Base-by-base conservation (phyloP, 2,329 filamentous ascomycete species). In the Colletotrichum echinochloae region DNA sequence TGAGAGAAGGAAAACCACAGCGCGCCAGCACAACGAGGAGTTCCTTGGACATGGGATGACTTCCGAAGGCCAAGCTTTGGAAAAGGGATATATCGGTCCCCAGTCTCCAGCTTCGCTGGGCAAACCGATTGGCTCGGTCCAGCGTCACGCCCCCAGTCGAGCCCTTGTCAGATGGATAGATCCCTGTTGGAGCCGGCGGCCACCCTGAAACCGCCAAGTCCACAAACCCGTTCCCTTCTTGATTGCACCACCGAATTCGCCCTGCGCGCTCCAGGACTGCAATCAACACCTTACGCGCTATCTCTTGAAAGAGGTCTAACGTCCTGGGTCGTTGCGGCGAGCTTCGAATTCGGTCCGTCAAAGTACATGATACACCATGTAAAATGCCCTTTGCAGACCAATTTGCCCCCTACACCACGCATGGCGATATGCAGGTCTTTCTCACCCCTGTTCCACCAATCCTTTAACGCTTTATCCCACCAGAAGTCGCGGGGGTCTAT, bases 121-220 rank as follows among this genome's bases (percentile, higher is more conserved):
- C 37, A 44, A 52, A 37, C 68, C 68, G 68, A 71, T 71, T 71
- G 68, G 68, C 18, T 54, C 11, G 39, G 26, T 2, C n/a, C 51
- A 52, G 64, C 64, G 30, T 60, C 37, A 52, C 16, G 18, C 3
- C 37, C 57, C 51, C 57, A 51, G 67, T 65, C 48, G 23, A 52
- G 23, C 1, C 52, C 63, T 44, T 30, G 52, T 65, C 61, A 23
- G 30, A 33, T 60, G 41, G 64, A 28, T 60, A 49, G 64, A 28
- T 30, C 67, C 51, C 51, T 51, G 57, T 48, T 52, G 48, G 67
- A 62, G 62, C 68, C 68, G 64, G 64, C 37, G 57, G 44, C 46
- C 68, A 71, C 59, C 68, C 68, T 71, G 68, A 71, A 71, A 71
- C 68, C 49, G 64, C 68, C 52, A 67, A 67, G 52, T 71, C 68